Base-by-base conservation (phyloP, 2,329 filamentous ascomycete genomes). In the Penicillium concentricum region DNA sequence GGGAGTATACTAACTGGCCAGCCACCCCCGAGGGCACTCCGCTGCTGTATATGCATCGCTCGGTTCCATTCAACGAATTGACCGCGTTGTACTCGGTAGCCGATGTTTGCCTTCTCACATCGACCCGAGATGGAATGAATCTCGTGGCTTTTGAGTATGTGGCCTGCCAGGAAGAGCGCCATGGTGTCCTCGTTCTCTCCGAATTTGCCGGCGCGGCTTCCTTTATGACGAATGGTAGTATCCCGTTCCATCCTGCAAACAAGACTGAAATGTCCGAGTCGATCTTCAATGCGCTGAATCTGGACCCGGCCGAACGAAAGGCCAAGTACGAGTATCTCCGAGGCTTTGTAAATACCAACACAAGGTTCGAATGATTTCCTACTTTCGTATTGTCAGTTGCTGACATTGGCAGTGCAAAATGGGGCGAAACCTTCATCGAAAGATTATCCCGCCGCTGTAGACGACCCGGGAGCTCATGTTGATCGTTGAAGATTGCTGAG, bases 101-200 rank as follows among this genome's bases (percentile, higher is more conserved):
- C 2, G 92, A 96, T 70, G 89, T 90, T 47, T 96, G 92, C 70
- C 82, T 97, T 5, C 91, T 95, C 39, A 93, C 89, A 4, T 96
- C 90, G 0, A 96, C 89, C 5, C 87, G 93, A 42, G 93, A 97
- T 69, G 93, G 93, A 68, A 97, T 97, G 92, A 97, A 97, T 74
- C 83, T 97, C 15, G 93, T 97, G 20, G 93, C 91, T 0, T 97
- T 96, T 75, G 93, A 97, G 76, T 97, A 97, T 76, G 94, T 97
- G 59, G 92, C 92, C 16, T 92, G 90, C 22, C 93, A 97, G 72
- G 84, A 88, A 64, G 84, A 93, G 68, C 86, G 89, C 52, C 90
- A 96, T 70, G 93, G 93, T 45, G 89, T 92, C 50, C 90, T 97
- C 83, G 91, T 97, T 51, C 83, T 97, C 37, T 96, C 92, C 75